Evolutionary conservation across 2,329 filamentous ascomycete genomes (phyloP).

Genomic region (Diaporthe sp.): DNA sequence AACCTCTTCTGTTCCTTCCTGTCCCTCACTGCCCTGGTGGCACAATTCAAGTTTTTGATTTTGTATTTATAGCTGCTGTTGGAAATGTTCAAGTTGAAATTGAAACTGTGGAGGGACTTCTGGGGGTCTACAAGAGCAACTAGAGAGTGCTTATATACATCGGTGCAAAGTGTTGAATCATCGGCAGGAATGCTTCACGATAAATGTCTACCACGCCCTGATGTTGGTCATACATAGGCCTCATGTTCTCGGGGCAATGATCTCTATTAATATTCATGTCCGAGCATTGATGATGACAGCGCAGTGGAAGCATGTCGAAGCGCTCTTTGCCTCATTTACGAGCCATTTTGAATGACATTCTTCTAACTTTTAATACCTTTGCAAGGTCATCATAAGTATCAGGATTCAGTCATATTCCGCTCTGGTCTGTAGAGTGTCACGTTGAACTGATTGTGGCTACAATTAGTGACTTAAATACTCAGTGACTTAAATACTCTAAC

Average conservation of each 20-base stretch:
- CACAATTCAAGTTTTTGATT: no score
- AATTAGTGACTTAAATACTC: neutral
- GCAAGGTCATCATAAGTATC: neutral
- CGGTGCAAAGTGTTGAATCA: neutral
- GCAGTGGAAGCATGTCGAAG: neutral
- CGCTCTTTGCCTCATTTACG: no score
- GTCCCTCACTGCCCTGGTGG: no score
- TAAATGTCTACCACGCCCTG: neutral
- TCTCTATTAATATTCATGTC: no score
- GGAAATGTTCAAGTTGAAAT: no score
- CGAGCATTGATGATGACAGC: neutral
- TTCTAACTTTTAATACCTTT: no score
- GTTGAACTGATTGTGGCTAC: no score
- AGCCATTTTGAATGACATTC: neutral
- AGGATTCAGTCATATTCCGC: neutral
- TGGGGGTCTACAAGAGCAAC: no score
- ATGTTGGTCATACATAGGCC: neutral
- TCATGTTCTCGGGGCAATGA: neutral
- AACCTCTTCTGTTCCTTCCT: no score
- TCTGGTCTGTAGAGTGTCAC: no score
- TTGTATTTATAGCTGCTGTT: no score
- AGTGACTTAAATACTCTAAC: neutral
- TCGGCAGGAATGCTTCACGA: neutral
- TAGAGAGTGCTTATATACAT: neutral
- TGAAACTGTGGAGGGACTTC: no score